These are phyloP conservation scores for Vinca minor DNA, from an alignment of 257 asterid species.

Conservation along the genomic window DNA sequence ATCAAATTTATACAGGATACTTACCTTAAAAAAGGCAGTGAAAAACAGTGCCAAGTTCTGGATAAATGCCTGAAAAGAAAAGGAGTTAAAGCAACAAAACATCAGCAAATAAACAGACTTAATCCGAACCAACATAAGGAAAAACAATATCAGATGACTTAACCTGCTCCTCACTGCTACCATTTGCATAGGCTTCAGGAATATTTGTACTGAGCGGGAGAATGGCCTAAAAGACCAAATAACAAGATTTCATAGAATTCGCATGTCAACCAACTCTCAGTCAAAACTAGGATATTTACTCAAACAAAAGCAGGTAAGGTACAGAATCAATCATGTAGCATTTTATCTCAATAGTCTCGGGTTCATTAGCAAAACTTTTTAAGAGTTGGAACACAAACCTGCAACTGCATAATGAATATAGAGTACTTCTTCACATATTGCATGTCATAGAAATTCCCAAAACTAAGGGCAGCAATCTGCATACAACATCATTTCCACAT, in stretches of 20 bases:
- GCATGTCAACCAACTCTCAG: neutral
- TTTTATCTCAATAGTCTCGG: neutral
- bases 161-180: slow-evolving; percentile 94
- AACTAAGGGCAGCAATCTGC: slow-evolving; percentile 87
- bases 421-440: slow-evolving; percentile 75
- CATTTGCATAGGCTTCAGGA: slow-evolving; percentile 71
- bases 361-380: neutral
- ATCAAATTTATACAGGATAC: slow-evolving; percentile 10
- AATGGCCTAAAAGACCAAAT: slow-evolving; percentile 29
- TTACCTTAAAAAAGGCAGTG: slow-evolving; percentile 91
- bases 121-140: neutral
- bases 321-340: no score
- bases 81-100: slow-evolving; percentile 5
- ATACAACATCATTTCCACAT: slow-evolving; percentile 15
- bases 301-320: no score
- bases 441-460: slow-evolving; percentile 74
- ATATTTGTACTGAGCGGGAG: slow-evolving; percentile 63
- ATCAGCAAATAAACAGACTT: slow-evolving; percentile 2
- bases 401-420: slow-evolving; percentile 75
- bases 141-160: neutral
- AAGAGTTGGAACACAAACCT: slow-evolving; percentile 35
- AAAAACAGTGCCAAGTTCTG: slow-evolving; percentile 92
- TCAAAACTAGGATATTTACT: neutral
- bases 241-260: no score
- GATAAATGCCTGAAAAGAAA: slow-evolving; percentile 66